phyloP scores from a whole-genome alignment of 305 asterid genomes.

The Striga hermonthica region DNA sequence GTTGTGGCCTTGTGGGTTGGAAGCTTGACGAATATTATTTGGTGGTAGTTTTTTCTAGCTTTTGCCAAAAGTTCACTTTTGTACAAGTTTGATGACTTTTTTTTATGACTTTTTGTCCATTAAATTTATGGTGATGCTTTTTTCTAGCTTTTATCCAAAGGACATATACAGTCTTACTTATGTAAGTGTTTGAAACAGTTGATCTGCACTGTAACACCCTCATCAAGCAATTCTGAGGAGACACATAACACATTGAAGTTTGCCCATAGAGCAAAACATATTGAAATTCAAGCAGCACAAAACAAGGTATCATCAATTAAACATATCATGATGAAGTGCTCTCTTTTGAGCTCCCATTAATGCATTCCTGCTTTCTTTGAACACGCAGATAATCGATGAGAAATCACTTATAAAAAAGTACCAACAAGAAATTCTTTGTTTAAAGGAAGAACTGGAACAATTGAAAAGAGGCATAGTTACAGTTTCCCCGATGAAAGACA shows the following conservation, averaged over 20 bases:
- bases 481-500: constrained; percentile 57
- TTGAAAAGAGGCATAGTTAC: constrained; percentile 83
- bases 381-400: constrained; percentile 90
- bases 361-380: constrained; percentile 28
- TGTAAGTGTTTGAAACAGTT: constrained; percentile 50
- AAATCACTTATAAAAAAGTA: constrained; percentile 96
- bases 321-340: constrained; percentile 23
- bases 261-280: constrained; percentile 98
- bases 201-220: constrained; percentile 93
- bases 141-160: constrained; percentile 24
- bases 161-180: constrained; percentile 31
- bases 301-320: constrained; percentile 62
- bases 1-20: constrained; percentile 16
- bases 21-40: constrained; percentile 20
- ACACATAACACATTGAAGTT: constrained; percentile 97
- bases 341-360: constrained; percentile 20
- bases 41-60: neutral
- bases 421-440: constrained; percentile 84
- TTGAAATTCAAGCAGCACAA: constrained; percentile 93
- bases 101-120: too few relatives aligned
- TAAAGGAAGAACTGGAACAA: constrained; percentile 95
- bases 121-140: neutral
- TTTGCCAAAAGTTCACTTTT: too few relatives aligned
- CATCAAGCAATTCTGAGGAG: constrained; percentile 97
- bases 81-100: too few relatives aligned